phyloP scores from a whole-genome alignment of 257 asterid species.

The Solanum ahanhuiri region DNA sequence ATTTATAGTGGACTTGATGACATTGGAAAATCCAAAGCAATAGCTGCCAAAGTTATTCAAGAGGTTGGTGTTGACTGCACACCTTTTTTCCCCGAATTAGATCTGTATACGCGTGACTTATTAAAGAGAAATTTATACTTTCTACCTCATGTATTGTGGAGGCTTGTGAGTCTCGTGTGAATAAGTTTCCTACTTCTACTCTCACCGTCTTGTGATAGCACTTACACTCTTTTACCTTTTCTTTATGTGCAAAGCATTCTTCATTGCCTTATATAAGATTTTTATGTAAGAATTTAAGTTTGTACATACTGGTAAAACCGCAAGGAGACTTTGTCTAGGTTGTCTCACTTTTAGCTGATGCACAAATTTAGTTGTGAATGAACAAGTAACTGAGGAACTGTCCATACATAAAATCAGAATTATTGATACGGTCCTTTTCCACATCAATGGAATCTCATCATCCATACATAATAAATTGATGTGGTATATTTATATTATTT shows the following conservation, averaged over 20 bases:
- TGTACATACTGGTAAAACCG: not conserved
- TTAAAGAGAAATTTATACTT: not conserved
- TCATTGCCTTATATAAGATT: not conserved
- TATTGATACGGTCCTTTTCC: not conserved
- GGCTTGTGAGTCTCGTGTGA: not conserved
- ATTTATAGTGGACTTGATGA: constrained; percentile 92
- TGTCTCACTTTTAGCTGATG: not conserved
- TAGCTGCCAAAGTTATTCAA: constrained; percentile 82
- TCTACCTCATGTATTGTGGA: not conserved
- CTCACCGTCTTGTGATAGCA: not conserved
- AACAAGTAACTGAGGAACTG: not conserved
- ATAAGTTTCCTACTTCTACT: not conserved
- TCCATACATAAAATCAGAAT: not conserved
- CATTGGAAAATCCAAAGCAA: constrained; percentile 63
- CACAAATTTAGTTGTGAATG: not conserved
- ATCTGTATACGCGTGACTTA: not conserved
- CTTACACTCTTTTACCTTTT: not conserved
- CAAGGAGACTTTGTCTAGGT: not conserved
- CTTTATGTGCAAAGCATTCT: not conserved
- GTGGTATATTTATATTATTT: not conserved
- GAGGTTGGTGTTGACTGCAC: constrained; percentile 44
- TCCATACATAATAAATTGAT: not conserved
- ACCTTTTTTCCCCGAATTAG: constrained; percentile 1
- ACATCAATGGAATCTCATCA: not conserved
- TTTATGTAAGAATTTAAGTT: not conserved